Evolutionary conservation across 768 basidiomycete species (phyloP).

Genomic region (Suillus paluster): DNA sequence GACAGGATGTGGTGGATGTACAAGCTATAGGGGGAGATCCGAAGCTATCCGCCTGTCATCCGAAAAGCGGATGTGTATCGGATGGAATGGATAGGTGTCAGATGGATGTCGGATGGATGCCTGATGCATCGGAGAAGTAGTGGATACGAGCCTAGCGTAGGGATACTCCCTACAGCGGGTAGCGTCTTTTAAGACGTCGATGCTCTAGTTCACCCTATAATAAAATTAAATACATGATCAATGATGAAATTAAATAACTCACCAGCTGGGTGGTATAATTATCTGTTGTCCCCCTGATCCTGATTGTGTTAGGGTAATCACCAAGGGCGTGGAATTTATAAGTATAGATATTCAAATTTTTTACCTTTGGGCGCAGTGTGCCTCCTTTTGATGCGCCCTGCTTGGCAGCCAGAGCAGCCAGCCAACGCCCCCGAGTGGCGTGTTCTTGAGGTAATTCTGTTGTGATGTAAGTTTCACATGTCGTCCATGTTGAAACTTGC

Average conservation of each 20-base stretch:
- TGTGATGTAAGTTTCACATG: constrained; percentile 32
- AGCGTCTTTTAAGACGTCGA: constrained; percentile 39
- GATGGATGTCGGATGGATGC: too few relatives aligned
- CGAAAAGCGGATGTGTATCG: too few relatives aligned
- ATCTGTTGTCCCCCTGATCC: constrained; percentile 37
- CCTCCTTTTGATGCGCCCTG: background rate
- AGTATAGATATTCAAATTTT: constrained; percentile 10
- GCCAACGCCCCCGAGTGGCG: constrained; percentile 24
- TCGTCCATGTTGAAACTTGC: constrained; percentile 25
- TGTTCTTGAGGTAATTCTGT: constrained; percentile 34
- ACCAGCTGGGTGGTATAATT: constrained; percentile 38
- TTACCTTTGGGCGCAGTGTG: background rate
- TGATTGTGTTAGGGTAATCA: constrained; percentile 14
- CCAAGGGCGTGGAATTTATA: constrained; percentile 16
- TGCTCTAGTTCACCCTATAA: constrained; percentile 44
- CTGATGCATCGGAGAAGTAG: too few relatives aligned
- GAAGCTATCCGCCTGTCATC: too few relatives aligned
- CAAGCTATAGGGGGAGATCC: too few relatives aligned
- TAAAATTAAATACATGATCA: background rate
- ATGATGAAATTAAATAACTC: background rate
- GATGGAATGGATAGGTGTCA: too few relatives aligned
- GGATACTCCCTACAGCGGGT: too few relatives aligned
- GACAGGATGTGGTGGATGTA: too few relatives aligned
- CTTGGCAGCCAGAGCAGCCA: constrained; percentile 6
- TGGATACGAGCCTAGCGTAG: too few relatives aligned